Percentiles rank a stretch among this genome's conserved stretches.
Evolutionary conservation across 495 filamentous ascomycete species (phyloP).

Genomic region (Platismatia glauca): DNA sequence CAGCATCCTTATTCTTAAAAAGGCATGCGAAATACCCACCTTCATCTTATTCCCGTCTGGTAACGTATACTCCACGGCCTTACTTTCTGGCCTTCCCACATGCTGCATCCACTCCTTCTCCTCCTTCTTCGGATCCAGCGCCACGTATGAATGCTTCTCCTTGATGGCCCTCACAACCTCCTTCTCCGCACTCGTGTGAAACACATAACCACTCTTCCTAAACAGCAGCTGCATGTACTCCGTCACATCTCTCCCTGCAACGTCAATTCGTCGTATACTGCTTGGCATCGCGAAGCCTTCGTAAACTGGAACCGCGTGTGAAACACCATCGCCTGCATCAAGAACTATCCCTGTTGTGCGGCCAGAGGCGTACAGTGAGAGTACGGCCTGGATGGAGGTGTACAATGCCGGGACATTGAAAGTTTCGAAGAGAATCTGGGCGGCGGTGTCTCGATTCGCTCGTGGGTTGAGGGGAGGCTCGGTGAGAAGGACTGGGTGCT

Average conservation of each 20-base stretch:
- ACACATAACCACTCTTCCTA: conserved; percentile 84
- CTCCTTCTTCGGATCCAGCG: conserved; percentile 80
- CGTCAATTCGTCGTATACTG: conserved; percentile 90
- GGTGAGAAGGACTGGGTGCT: conserved; percentile 94
- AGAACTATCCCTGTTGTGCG: conserved; percentile 94
- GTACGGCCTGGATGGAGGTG: conserved; percentile 92
- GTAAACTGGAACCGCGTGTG: conserved; percentile 94
- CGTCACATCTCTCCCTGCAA: conserved; percentile 95
- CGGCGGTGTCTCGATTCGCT: conserved; percentile 90
- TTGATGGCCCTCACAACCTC: conserved; percentile 96
- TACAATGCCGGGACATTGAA: conserved; percentile 97
- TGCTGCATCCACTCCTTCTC: conserved; percentile 88
- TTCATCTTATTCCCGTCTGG: conserved; percentile 90
- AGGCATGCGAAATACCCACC: conserved; percentile 40
- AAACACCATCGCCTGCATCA: conserved; percentile 93
- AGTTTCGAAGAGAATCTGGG: conserved; percentile 97
- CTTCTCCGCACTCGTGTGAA: conserved; percentile 97
- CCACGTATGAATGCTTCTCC: conserved; percentile 88
- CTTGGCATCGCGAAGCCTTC: conserved; percentile 96
- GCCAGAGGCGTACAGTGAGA: conserved; percentile 92
- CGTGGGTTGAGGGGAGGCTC: conserved; percentile 95
- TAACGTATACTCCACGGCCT: conserved; percentile 74
- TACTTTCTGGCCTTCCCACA: conserved; percentile 51
- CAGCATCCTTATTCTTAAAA: conserved; percentile 1
- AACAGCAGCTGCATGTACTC: conserved; percentile 89